Base-by-base conservation (phyloP, 352 stramenopile genomes). In the Peronosclerospora sorghi region DNA sequence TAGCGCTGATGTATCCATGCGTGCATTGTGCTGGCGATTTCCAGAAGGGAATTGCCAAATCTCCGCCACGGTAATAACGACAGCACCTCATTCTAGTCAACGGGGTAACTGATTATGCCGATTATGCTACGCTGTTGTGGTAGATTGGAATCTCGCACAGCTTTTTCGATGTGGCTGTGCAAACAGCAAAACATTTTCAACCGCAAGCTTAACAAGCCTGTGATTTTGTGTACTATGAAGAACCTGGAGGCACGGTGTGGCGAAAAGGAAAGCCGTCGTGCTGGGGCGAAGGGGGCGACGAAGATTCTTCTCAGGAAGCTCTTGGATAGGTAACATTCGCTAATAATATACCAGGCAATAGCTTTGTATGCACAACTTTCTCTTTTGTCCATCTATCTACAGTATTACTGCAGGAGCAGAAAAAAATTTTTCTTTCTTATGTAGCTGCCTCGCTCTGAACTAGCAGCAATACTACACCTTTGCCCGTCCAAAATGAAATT, bases 161-260 rank as follows among this genome's bases (percentile, higher is more conserved):
- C 81, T 36, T 86, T 98, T 32, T 97, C 90, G 20, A 54, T 96
- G 52, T 98, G 94, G 94, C 65, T 98, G 12, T 98, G 95, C 56
- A 80, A 97, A 51, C 92, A 98, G 60, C 95, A 99, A 72, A 98
- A 98, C 67, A 63, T 90, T 36, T 94, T 98, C 21, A 98, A 98
- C 68, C 77, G 94, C 59, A 98, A 98, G 65, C 77, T 99, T 41
- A 81, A 91, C 46, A 98, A 98, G 57, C 70, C 81, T 12, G 21
- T 84, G 5, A 98, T 98, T 65, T 47, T 87, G 35, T 99, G 95
- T 58, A 84, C 76, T 30, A 88, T 98, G 48, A 58, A 87, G 20
- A 92, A 82, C 18, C 68, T 99, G 13, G 84, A 98, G 53, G 77
- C 97, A 56, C 69, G 94, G 48, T 99, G n/a, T n/a, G 95, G 95